Conservation (phyloP, 2,329 filamentous ascomycete species). For the Talaromyces islandicus region DNA sequence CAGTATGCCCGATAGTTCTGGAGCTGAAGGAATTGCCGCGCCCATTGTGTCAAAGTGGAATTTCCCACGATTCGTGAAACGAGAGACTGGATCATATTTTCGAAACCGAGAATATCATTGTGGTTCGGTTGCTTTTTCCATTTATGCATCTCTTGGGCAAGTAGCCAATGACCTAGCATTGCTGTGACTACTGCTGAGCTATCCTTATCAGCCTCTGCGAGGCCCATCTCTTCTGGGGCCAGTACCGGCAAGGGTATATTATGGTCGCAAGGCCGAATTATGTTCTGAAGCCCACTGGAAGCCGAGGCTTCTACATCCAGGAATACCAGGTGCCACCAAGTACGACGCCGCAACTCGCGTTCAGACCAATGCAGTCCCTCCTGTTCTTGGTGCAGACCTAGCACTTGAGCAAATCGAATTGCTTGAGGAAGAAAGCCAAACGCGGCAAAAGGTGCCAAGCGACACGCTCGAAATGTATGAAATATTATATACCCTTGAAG, state of each 20-base stretch:
- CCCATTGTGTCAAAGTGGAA: neutral
- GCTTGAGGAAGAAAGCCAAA: neutral
- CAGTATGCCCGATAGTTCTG: neutral
- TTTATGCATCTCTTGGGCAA: neutral
- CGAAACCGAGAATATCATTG: neutral
- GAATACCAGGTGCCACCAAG: neutral
- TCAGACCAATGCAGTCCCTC: neutral
- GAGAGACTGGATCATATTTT: neutral
- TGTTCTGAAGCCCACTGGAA: neutral
- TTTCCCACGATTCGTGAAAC: neutral
- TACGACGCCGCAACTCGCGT: neutral
- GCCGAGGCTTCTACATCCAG: neutral
- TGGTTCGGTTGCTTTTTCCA: neutral
- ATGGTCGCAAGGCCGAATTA: neutral
- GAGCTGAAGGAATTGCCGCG: neutral
- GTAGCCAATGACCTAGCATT: neutral
- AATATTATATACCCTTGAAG: neutral
- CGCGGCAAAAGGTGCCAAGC: neutral
- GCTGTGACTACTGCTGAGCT: neutral
- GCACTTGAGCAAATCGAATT: neutral
- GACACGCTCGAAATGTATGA: neutral
- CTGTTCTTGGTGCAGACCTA: neutral
- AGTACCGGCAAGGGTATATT: neutral
- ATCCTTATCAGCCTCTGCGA: neutral
- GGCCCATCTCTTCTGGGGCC: neutral